These are phyloP conservation scores for Eutrema yunnanense DNA, from an alignment of 345 rosid genomes.

Conservation along the genomic window DNA sequence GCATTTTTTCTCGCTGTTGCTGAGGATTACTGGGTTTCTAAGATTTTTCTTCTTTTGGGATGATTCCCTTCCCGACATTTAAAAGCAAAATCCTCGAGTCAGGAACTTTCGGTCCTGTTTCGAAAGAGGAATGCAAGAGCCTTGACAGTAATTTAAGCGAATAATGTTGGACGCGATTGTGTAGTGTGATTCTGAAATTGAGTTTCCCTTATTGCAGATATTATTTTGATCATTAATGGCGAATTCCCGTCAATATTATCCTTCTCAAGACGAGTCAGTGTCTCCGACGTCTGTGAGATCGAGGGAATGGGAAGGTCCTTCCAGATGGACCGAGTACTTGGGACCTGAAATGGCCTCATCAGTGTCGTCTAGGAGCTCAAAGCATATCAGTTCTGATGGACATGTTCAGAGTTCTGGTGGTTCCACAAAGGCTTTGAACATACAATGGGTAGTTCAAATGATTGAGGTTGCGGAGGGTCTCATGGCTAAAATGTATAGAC, in stretches of 20 bases:
- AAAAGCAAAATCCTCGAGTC: not conserved
- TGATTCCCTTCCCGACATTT: not conserved
- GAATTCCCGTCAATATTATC: constrained; percentile 52
- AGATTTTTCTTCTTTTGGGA: too few species aligned
- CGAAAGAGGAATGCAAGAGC: not conserved
- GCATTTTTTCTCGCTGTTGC: constrained; percentile 2
- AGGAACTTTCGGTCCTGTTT: not conserved
- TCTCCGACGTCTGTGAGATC: constrained; percentile 63
- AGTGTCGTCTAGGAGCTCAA: constrained; percentile 45
- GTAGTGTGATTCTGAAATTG: not conserved
- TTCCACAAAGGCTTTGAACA: constrained; percentile 77
- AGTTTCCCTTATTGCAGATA: not conserved
- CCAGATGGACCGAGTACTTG: constrained; percentile 92
- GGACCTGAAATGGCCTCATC: constrained; percentile 69
- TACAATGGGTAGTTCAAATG: constrained; percentile 90
- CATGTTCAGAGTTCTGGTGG: constrained; percentile 56
- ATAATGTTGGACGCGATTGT: not conserved
- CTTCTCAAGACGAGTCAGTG: constrained; percentile 44
- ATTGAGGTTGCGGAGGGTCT: constrained; percentile 92
- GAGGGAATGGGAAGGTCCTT: constrained; percentile 90
- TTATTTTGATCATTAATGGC: constrained; percentile 42
- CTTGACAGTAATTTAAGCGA: not conserved
- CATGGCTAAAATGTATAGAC: constrained; percentile 94
- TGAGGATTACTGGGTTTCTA: not conserved
- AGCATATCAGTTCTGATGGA: constrained; percentile 55